Percentiles rank a stretch among this genome's conserved stretches.
Evolutionary conservation across 164 flowering plant genomes (phyloP).

Genomic region (Stephania yunnanensis): DNA sequence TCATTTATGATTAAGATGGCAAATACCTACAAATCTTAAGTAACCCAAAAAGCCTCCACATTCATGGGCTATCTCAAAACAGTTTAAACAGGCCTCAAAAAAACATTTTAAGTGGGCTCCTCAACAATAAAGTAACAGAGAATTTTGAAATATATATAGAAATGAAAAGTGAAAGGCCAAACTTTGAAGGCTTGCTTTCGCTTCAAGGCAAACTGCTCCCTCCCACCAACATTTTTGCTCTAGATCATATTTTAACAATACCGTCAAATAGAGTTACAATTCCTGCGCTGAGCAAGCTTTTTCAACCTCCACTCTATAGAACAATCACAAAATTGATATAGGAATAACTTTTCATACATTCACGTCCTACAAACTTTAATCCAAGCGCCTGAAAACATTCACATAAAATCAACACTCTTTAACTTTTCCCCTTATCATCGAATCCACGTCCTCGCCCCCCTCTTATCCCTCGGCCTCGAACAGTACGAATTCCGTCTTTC

Average conservation of each 20-base stretch:
- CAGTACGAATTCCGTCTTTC: constrained; percentile 11
- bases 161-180: neutral
- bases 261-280: neutral
- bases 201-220: neutral
- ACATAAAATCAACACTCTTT: neutral
- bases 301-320: neutral
- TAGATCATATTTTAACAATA: neutral
- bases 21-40: too few species aligned
- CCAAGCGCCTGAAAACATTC: neutral
- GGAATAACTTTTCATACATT: neutral
- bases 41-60: too few species aligned
- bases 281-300: neutral
- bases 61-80: too few species aligned
- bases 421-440: constrained; percentile 14
- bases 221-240: neutral
- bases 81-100: too few species aligned
- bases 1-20: too few species aligned
- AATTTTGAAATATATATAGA: neutral
- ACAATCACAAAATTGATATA: neutral
- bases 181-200: neutral
- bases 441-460: constrained; percentile 20
- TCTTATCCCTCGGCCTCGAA: constrained; percentile 18
- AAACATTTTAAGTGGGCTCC: too few species aligned
- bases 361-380: neutral
- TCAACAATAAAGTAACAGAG: too few species aligned